Conservation (phyloP, 352 stramenopile genomes). For the Phytopythium aichiense region DNA sequence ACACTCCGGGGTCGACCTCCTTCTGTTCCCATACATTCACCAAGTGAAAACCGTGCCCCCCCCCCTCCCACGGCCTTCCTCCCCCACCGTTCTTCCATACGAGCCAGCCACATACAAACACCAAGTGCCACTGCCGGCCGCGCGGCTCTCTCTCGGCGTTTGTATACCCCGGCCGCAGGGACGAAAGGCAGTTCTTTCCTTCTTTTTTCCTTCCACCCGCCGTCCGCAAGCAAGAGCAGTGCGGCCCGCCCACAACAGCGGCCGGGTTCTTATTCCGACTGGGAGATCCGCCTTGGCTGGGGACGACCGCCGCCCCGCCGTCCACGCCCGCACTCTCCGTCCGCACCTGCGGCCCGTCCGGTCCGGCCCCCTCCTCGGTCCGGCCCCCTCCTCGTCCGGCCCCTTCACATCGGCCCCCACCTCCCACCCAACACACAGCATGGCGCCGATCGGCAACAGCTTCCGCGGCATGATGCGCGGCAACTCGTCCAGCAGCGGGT, state of each 20-base stretch:
- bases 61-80: neutral
- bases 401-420: no score
- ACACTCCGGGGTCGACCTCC: slow-evolving; percentile 6
- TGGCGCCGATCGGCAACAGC: slow-evolving; percentile 50
- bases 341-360: neutral
- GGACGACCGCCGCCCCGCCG: neutral
- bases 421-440: no score
- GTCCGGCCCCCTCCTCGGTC: no score
- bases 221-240: neutral
- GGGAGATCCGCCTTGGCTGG: neutral
- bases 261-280: neutral
- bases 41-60: neutral
- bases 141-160: neutral
- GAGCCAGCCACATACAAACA: slow-evolving; percentile 5
- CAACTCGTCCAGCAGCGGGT: slow-evolving; percentile 45
- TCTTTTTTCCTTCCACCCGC: slow-evolving; percentile 1
- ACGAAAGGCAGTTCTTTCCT: neutral
- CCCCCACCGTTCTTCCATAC: neutral
- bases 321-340: neutral
- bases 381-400: no score
- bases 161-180: neutral
- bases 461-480: slow-evolving; percentile 65
- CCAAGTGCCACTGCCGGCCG: neutral
- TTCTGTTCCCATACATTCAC: neutral
- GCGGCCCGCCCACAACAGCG: neutral